phyloP scores from a whole-genome alignment of 2,329 filamentous ascomycete species.

The Alternaria panax region DNA sequence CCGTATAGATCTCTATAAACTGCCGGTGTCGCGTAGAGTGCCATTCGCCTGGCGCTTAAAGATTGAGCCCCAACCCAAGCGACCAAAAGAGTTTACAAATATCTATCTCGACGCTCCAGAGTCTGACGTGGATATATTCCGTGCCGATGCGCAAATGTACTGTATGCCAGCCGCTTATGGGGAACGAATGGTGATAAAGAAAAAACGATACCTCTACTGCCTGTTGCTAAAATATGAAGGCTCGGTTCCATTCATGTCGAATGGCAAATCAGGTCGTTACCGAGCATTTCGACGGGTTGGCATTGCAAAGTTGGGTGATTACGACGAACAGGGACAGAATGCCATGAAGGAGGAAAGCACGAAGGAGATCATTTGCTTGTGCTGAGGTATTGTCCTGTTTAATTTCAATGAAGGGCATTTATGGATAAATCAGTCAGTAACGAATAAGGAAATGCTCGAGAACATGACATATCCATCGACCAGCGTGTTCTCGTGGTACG shows the following conservation, averaged over 20 bases:
- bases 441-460: neutral
- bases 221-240: slow-evolving; percentile 8
- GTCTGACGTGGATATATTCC: slow-evolving; percentile 11
- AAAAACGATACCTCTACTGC: slow-evolving; percentile 1
- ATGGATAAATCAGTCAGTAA: neutral
- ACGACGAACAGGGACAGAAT: neutral
- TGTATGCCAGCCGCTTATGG: slow-evolving; percentile 16
- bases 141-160: slow-evolving; percentile 4
- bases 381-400: neutral
- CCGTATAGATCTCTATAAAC: neutral
- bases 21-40: neutral
- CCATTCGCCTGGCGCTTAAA: neutral
- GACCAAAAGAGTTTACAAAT: neutral
- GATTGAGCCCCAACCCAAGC: neutral
- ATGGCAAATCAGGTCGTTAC: neutral
- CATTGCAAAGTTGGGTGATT: neutral
- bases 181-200: neutral
- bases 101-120: slow-evolving; percentile 7
- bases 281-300: slow-evolving; percentile 2
- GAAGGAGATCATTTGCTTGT: neutral
- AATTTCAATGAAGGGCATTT: neutral
- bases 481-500: neutral
- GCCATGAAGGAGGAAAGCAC: neutral
- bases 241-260: neutral
- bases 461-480: neutral